Evolutionary conservation across 768 basidiomycete genomes (phyloP).

Genomic region (Lentinus brumalis): DNA sequence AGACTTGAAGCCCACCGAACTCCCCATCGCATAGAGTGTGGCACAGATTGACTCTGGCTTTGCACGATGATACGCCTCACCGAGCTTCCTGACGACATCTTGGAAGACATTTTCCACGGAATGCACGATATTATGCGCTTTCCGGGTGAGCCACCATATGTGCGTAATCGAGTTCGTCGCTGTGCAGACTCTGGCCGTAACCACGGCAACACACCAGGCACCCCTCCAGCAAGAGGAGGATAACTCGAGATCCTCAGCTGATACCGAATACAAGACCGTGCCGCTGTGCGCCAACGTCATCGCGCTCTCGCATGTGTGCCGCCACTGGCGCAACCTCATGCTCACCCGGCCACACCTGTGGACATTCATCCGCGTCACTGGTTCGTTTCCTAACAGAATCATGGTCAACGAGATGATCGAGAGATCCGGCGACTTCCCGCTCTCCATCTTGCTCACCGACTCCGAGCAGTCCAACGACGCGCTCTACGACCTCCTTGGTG

Average conservation of each 20-base stretch:
- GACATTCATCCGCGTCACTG: conserved; percentile 9
- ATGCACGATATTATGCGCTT: neutral
- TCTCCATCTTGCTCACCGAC: conserved; percentile 5
- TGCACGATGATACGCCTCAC: conserved; percentile 16
- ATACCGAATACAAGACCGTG: neutral
- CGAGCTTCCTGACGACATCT: conserved; percentile 1
- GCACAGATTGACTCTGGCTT: too few relatives aligned
- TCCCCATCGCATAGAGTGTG: too few relatives aligned
- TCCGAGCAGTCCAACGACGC: neutral
- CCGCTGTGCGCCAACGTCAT: conserved; percentile 1
- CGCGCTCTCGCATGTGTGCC: conserved; percentile 7
- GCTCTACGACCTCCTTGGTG: neutral
- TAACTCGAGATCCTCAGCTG: neutral
- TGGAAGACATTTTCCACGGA: neutral
- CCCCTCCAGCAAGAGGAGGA: neutral
- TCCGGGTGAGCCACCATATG: neutral
- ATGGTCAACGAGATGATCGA: conserved; percentile 9
- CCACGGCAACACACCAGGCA: neutral
- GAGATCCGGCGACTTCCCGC: neutral
- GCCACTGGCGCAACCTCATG: conserved; percentile 6
- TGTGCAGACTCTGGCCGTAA: neutral
- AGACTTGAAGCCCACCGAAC: too few relatives aligned
- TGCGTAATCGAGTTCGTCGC: neutral
- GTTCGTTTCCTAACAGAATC: conserved; percentile 7
- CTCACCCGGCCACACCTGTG: conserved; percentile 2